A percentile compares a stretch with the other conserved stretches of the same genome.
Evolutionary conservation across 225 moss, liverwort and hornwort genomes (phyloP).

Genomic region (Anthoceros angustus): DNA sequence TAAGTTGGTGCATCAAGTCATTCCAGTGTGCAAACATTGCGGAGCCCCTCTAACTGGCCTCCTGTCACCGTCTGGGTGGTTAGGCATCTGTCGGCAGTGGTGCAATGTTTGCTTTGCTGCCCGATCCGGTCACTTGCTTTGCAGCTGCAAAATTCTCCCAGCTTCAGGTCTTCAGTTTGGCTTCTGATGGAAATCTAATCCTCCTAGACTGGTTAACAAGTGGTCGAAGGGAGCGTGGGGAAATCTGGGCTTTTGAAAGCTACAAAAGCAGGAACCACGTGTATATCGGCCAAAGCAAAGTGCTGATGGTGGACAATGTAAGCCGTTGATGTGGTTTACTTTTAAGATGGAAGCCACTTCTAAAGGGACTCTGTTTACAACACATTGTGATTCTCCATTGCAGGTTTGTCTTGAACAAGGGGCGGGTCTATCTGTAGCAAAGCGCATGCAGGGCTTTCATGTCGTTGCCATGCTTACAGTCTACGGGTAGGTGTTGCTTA

Average conservation of each 20-base stretch:
- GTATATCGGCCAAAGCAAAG: conserved; percentile 32
- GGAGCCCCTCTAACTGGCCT: too few species aligned
- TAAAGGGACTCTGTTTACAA: not conserved
- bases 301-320: conserved; percentile 26
- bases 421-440: conserved; percentile 37
- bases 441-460: conserved; percentile 79
- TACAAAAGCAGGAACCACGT: conserved; percentile 90
- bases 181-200: conserved; percentile 45
- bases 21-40: too few species aligned
- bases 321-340: not conserved
- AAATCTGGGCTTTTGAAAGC: conserved; percentile 59
- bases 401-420: conserved; percentile 62
- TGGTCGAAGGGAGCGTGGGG: conserved; percentile 63
- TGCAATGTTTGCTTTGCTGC: conserved; percentile 51
- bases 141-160: conserved; percentile 59
- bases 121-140: conserved; percentile 74
- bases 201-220: conserved; percentile 93
- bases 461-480: conserved; percentile 63
- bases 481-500: conserved; percentile 44
- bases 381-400: conserved; percentile 21
- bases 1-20: not conserved
- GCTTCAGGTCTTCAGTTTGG: conserved; percentile 69
- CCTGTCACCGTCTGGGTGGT: too few species aligned
- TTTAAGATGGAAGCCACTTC: not conserved
- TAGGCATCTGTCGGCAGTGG: conserved; percentile 41